Evolutionary conservation across 2,329 filamentous ascomycete genomes (phyloP), one percentile per base, ranked within the genome.

Genomic region (Chaetomiaceae sp.): DNA sequence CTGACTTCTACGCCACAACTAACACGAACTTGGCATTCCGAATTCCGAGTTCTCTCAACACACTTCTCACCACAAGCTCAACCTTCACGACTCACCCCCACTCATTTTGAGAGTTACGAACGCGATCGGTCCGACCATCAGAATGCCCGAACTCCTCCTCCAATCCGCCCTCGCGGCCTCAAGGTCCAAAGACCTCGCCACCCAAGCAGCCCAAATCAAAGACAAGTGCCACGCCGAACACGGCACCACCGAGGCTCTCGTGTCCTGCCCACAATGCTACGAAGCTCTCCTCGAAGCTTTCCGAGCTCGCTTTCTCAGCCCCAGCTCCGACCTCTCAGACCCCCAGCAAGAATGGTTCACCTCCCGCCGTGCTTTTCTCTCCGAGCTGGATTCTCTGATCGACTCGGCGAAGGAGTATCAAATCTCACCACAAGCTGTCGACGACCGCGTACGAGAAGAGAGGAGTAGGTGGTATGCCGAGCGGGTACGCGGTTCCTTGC

Each of bases 391-490:
- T 56, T 65, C 65, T 42, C 62, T 80, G 42, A 75, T 83, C 56
- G 65, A 75, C 5, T 74, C 76, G 47, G 77, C 75, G 47, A 74
- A 72, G 59, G 66, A 71, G 15, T 66, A 71, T 58, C 71, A 72
- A 40, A 63, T 70, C n/a, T 69, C 71, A 47, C 65, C 81, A 12
- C 67, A 70, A 38, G 66, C 64, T 17, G 73, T 83, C 37, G 78
- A 82, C 59, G 69, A 72, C 20, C 73, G 74, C 55, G 74, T 83
- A 60, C 68, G 70, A 9, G 72, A 72, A 25, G 78, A 81, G 63
- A 79, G 79, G 61, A 72, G 73, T 55, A 72, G 72, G 11, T 82
- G 80, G 78, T 79, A 80, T 53, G 72, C 75, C n/a, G 62, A 66
- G 54, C 61, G 50, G 25, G 56, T 58, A 47, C 60, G 51, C 15